phyloP scores from a whole-genome alignment of 2,329 filamentous ascomycete species.

The Colletotrichum kahawae region DNA sequence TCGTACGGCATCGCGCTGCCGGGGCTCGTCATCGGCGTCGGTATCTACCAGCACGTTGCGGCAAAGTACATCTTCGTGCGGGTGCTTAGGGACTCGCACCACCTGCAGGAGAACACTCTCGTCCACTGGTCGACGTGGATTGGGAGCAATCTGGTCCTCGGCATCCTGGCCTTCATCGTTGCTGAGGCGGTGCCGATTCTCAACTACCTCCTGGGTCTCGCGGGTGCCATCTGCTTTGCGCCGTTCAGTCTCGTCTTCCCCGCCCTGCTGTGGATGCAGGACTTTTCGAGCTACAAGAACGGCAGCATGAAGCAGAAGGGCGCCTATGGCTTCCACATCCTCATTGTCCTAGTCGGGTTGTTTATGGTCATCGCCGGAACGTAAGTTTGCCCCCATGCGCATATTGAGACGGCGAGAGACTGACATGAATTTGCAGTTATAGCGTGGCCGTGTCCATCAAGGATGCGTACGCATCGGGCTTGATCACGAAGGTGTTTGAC shows the following conservation, averaged over 20 bases:
- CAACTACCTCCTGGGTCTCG: conserved; percentile 56
- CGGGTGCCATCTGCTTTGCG: conserved; percentile 34
- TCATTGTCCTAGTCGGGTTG: neutral
- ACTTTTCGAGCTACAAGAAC: conserved; percentile 13
- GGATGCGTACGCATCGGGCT: neutral
- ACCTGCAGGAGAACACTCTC: conserved; percentile 51
- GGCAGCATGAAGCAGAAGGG: neutral
- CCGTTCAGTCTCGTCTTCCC: conserved; percentile 34
- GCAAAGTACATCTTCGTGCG: conserved; percentile 56
- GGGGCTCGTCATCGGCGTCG: conserved; percentile 53
- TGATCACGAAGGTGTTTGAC: neutral
- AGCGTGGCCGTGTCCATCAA: neutral
- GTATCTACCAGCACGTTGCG: conserved; percentile 55
- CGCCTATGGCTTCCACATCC: neutral
- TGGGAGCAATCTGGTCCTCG: conserved; percentile 47
- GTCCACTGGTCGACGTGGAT: conserved; percentile 53
- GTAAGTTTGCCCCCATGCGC: neutral
- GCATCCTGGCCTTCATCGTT: conserved; percentile 45
- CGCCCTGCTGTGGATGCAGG: conserved; percentile 30
- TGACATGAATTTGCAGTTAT: neutral
- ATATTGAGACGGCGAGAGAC: fast-evolving
- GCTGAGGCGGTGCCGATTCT: conserved; percentile 56
- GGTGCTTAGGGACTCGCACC: conserved; percentile 47
- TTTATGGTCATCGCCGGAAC: neutral
- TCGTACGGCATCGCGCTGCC: conserved; percentile 55